Evolutionary conservation across 2,329 filamentous ascomycete genomes (phyloP).

Genomic region (Ophiostoma himal-ulmi): DNA sequence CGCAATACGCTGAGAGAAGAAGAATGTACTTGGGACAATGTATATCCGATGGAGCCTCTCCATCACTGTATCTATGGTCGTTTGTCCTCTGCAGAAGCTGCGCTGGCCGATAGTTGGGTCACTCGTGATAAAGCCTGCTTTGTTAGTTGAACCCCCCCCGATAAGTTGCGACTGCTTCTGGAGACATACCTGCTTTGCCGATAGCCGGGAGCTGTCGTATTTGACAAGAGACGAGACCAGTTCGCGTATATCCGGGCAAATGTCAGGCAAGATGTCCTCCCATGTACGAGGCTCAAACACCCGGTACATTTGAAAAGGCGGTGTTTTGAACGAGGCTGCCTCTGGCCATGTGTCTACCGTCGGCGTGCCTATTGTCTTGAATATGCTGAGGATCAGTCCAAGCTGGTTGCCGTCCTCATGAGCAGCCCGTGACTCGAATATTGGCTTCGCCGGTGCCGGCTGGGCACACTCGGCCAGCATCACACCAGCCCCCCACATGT

Average conservation of each 20-base stretch:
- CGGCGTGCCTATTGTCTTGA: constrained; percentile 84
- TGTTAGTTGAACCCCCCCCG: background rate
- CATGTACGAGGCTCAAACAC: constrained; percentile 63
- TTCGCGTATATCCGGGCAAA: constrained; percentile 53
- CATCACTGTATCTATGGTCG: background rate
- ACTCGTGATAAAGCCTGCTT: background rate
- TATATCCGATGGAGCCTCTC: too few relatives aligned
- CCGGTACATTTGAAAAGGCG: constrained; percentile 87
- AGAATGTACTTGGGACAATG: too few relatives aligned
- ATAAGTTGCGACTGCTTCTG: background rate
- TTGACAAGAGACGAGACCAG: constrained; percentile 62
- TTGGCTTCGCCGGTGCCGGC: constrained; percentile 45
- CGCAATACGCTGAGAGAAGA: too few relatives aligned
- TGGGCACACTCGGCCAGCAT: constrained; percentile 71
- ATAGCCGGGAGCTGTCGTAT: constrained; percentile 53
- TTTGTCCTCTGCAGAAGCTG: background rate
- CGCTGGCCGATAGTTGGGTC: background rate
- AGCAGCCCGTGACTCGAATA: constrained; percentile 72
- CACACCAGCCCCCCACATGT: constrained; percentile 85
- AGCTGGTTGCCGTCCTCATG: constrained; percentile 85
- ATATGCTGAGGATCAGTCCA: constrained; percentile 84
- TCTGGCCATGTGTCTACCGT: constrained; percentile 78
- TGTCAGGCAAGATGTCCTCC: constrained; percentile 61
- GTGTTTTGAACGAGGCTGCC: constrained; percentile 57
- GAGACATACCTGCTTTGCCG: background rate